Percentiles rank a stretch among this genome's conserved stretches.
Evolutionary conservation across 192 early-diverging fungal genomes (phyloP).

Genomic region (Coemansia sp.): DNA sequence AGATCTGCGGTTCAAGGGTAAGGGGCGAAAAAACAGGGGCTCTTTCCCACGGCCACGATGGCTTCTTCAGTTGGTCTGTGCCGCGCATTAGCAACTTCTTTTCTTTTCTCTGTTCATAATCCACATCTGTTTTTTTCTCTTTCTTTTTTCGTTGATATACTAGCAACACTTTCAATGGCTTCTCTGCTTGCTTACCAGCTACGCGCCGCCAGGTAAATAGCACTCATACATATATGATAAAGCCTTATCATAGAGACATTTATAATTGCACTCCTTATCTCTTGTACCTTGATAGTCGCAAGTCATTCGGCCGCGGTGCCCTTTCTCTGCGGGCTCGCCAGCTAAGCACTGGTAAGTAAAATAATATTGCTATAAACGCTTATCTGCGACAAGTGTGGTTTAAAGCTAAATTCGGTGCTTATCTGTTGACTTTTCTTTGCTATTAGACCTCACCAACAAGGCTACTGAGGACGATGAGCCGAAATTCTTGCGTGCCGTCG

Average conservation of each 20-base stretch:
- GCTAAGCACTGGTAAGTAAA: conserved; percentile 10
- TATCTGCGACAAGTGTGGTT: conserved; percentile 31
- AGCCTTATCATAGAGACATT: not conserved
- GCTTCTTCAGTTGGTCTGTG: conserved; percentile 5
- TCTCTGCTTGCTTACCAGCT: conserved; percentile 23
- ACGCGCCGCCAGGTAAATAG: conserved; percentile 18
- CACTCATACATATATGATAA: not conserved
- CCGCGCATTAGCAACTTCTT: not conserved
- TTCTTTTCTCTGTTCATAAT: not conserved
- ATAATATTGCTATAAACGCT: not conserved
- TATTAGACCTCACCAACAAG: conserved; percentile 29
- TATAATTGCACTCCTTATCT: conserved; percentile 9
- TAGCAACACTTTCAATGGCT: conserved; percentile 10
- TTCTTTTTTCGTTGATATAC: not conserved
- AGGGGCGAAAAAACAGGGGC: not conserved
- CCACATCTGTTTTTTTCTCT: not conserved
- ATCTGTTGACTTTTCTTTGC: not conserved
- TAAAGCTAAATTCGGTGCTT: not conserved
- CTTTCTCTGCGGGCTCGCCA: conserved; percentile 6
- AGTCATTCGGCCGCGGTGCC: not conserved
- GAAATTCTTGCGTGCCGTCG: conserved; percentile 71
- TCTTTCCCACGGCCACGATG: conserved; percentile 6
- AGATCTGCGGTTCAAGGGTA: not conserved
- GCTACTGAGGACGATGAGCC: conserved; percentile 71
- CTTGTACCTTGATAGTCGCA: not conserved